phyloP scores from a whole-genome alignment of 2,329 filamentous ascomycete species.

The Epichloe sibirici region DNA sequence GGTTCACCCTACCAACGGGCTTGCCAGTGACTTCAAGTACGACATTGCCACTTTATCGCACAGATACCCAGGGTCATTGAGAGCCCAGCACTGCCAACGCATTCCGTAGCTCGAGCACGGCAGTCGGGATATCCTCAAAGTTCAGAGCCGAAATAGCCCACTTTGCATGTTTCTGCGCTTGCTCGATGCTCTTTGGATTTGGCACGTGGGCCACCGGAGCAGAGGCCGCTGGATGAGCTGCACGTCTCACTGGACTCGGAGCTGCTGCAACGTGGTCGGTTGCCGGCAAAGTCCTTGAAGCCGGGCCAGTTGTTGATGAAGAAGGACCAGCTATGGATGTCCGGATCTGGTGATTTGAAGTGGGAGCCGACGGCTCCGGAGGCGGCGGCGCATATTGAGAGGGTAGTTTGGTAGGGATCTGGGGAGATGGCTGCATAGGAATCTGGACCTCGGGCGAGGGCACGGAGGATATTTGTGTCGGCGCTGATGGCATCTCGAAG shows the following conservation, averaged over 20 bases:
- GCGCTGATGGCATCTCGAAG: constrained; percentile 12
- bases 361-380: constrained; percentile 7
- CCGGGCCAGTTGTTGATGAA: background rate
- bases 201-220: constrained; percentile 7
- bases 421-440: constrained; percentile 18
- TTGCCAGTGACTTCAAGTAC: too few species aligned
- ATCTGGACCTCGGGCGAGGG: constrained; percentile 9
- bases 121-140: constrained; percentile 89
- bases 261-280: background rate
- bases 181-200: constrained; percentile 48
- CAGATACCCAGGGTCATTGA: constrained; percentile 8
- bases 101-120: constrained; percentile 68
- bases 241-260: constrained; percentile 7
- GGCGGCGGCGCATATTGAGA: constrained; percentile 13
- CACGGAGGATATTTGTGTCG: constrained; percentile 9
- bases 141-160: constrained; percentile 96
- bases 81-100: constrained; percentile 63
- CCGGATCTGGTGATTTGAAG: constrained; percentile 10
- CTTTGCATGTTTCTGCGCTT: constrained; percentile 88
- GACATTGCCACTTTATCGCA: too few species aligned
- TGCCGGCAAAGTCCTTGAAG: fast-evolving
- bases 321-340: constrained; percentile 3
- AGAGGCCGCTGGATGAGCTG: constrained; percentile 2
- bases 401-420: constrained; percentile 14
- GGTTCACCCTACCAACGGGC: too few species aligned